Evolutionary conservation across 257 asterid genomes (phyloP).

Genomic region (Solanum clarkiae): DNA sequence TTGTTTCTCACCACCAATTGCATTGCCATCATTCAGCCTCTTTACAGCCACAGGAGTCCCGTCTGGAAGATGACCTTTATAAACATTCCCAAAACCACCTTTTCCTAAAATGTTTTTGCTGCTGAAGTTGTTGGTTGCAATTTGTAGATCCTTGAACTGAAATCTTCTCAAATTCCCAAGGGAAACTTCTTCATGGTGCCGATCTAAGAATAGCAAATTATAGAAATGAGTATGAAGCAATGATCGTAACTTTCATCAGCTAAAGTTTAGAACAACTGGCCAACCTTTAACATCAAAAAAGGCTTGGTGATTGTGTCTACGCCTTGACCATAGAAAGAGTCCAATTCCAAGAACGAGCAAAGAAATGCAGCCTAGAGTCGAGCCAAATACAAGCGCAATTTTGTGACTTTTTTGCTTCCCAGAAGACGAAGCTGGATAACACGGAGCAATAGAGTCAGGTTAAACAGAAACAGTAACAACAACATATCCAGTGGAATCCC

Average conservation of each 20-base stretch:
- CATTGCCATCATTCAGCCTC: conserved; percentile 77
- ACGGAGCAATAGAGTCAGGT: not conserved
- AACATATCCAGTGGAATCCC: too few relatives aligned
- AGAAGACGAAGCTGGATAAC: conserved; percentile 14
- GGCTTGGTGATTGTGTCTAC: conserved; percentile 23
- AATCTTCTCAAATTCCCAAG: conserved; percentile 84
- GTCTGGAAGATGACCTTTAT: conserved; percentile 64
- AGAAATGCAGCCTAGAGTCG: conserved; percentile 52
- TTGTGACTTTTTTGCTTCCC: conserved; percentile 42
- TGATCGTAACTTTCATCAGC: not conserved
- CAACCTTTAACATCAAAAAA: conserved; percentile 54
- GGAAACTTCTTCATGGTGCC: conserved; percentile 60
- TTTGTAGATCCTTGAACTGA: conserved; percentile 69
- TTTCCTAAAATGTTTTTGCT: conserved; percentile 73
- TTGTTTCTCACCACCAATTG: conserved; percentile 74
- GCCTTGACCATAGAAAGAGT: conserved; percentile 52
- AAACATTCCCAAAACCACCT: conserved; percentile 93
- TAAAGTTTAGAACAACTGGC: not conserved
- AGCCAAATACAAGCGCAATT: conserved; percentile 56
- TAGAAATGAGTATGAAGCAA: not conserved
- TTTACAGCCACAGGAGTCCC: conserved; percentile 91
- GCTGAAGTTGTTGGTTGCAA: conserved; percentile 80
- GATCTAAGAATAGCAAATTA: conserved; percentile 20
- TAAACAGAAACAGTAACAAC: not conserved
- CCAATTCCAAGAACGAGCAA: conserved; percentile 49